These are phyloP conservation scores for Tremellales sp. DNA, from an alignment of 1,284 basidiomycete genomes.

Conservation along the genomic window DNA sequence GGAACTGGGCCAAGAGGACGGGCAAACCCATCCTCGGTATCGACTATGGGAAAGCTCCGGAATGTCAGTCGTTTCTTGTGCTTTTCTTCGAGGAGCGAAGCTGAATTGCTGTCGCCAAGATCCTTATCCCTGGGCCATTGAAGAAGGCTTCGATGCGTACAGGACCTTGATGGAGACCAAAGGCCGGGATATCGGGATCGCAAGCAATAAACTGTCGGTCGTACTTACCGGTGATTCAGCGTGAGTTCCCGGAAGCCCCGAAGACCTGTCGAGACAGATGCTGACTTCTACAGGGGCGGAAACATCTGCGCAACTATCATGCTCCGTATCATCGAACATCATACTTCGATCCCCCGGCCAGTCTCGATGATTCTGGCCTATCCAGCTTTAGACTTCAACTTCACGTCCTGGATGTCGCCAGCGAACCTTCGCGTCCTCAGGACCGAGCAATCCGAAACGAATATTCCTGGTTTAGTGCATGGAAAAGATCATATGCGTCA, in stretches of 20 bases:
- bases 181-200: conserved; percentile 70
- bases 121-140: conserved; percentile 91
- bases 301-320: conserved; percentile 78
- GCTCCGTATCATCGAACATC: conserved; percentile 72
- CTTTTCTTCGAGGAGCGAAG: neutral
- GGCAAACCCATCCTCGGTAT: conserved; percentile 78
- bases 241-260: conserved; percentile 56
- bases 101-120: conserved; percentile 53
- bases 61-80: conserved; percentile 59
- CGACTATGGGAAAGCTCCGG: conserved; percentile 94
- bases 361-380: conserved; percentile 74
- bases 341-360: conserved; percentile 55
- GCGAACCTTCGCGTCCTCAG: conserved; percentile 76
- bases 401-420: conserved; percentile 95
- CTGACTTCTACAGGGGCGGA: conserved; percentile 61
- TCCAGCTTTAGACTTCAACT: conserved; percentile 84
- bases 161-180: conserved; percentile 72
- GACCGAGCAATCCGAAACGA: conserved; percentile 67
- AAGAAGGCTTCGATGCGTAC: conserved; percentile 90
- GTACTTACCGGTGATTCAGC: conserved; percentile 87
- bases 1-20: conserved; percentile 76
- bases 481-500: conserved; percentile 86
- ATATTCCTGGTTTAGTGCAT: conserved; percentile 60
- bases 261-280: neutral
- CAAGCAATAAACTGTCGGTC: conserved; percentile 66